Evolutionary conservation across 2,329 filamentous ascomycete species (phyloP), one percentile per base, ranked within the genome.

Genomic region (Clarireedia hainanense): DNA sequence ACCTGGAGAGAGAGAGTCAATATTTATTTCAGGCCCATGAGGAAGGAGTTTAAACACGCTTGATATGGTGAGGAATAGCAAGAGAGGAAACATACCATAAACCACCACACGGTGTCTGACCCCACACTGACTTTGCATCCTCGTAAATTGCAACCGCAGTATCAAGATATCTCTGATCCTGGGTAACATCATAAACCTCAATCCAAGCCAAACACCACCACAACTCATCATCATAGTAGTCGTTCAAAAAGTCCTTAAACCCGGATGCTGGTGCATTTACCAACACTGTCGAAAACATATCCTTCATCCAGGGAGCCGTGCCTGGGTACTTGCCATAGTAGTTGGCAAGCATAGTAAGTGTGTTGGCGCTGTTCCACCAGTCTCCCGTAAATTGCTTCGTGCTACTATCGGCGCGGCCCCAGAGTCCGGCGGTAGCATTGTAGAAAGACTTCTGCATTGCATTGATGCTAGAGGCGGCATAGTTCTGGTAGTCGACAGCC

Each of bases 331-430:
- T 60, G 23, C 62, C 62, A 51, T 68, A 60, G 24, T 80, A 69
- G 53, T 89, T 81, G 45, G 77, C 79, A 14, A 89, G 69, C 26
- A 77, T 78, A 0, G 84, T 86, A 56, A 89, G 72, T 49, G 78
- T 76, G 65, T 88, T 89, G 43, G 80, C 87, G 50, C 78, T 78
- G 64, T 87, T 86, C 86, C 87, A 90, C 87, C 87, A 90, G 4
- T 76, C 74, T 0, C 77, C 76, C 52, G 79, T 71, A 81, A 83
- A 89, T 7, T 86, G 73, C 2, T 86, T 85, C 0, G 76, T 81
- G 2, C 67, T 64, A 2, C 71, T n/a, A 9, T 53, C 42, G 2
- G 10, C 2, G 9, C 23, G n/a, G 52, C 80, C 71, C 83, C 83
- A 89, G 6, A 87, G 73, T 2, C 86, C 86, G 0, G 76, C 81